Conservation (phyloP, 306 rosid genomes). For the Glycine soja region DNA sequence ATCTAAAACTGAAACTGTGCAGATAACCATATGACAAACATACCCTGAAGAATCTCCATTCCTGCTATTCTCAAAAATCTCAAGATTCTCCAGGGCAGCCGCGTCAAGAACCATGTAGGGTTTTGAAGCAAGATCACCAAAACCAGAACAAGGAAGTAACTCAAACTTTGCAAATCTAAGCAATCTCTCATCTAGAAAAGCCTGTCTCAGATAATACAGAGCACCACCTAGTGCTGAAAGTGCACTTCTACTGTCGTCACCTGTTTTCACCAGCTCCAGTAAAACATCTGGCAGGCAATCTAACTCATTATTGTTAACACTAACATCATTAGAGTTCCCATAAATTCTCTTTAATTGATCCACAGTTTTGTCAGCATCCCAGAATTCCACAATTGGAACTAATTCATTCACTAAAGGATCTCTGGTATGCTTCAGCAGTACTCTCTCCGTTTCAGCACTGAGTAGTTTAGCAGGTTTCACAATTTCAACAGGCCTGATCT, state of each 20-base stretch:
- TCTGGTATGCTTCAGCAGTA: constrained; percentile 78
- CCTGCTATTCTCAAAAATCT: constrained; percentile 89
- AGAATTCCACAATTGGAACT: constrained; percentile 79
- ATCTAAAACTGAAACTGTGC: not conserved
- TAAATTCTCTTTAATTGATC: constrained; percentile 64
- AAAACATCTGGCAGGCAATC: constrained; percentile 74
- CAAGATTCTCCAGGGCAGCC: constrained; percentile 93
- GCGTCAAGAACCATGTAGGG: constrained; percentile 96
- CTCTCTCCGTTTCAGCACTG: constrained; percentile 86
- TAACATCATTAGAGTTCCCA: constrained; percentile 41
- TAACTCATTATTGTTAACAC: constrained; percentile 53
- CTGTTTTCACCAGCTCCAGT: constrained; percentile 66
- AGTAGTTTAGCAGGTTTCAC: constrained; percentile 83
- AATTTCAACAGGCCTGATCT: constrained; percentile 95
- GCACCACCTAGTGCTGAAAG: constrained; percentile 97
- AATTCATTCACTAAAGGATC: constrained; percentile 88
- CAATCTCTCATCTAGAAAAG: constrained; percentile 82
- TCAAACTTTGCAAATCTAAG: constrained; percentile 88
- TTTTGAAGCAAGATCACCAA: constrained; percentile 64
- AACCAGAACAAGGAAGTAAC: constrained; percentile 79
- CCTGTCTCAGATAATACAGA: constrained; percentile 92
- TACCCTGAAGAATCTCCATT: constrained; percentile 95
- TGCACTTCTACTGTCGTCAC: constrained; percentile 66
- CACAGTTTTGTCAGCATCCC: constrained; percentile 80
- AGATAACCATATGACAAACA: constrained; percentile 41